Evolutionary conservation across 177 flowering plant species (phyloP), one percentile per base, ranked within the genome.

Genomic region (Tripterygium wilfordii): DNA sequence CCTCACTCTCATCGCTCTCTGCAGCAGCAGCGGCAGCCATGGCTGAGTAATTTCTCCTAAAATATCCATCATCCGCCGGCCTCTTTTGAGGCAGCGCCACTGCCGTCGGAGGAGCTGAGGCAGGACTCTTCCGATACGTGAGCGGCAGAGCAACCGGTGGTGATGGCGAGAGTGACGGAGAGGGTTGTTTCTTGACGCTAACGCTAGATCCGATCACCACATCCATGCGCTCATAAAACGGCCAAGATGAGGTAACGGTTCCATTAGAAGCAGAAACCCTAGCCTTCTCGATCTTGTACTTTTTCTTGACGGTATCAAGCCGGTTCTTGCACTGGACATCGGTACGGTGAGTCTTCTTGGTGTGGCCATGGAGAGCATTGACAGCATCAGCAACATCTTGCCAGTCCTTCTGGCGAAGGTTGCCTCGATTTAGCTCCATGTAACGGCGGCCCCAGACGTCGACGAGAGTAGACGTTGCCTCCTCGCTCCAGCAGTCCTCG

Each of bases 351-450:
- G n/a, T n/a, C n/a, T 78, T 76, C 70, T 76, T 80, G 19, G 51
- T 55, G 21, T 62, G 78, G n/a, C 85, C 88, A 49, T 81, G 84
- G 24, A 66, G 75, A 12, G 65, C 57, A 64, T 86, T 83, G 13
- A 86, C 95, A 24, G 78, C 71, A 33, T 83, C 86, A 6, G 95
- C 95, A 10, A 86, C 96, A 48, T 79, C 79, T 54, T 82, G 88
- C 96, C 96, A 86, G 62, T 86, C 83, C 60, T 83, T 79, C 75
- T 83, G 95, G 2, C 90, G 79, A 63, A 86, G 88, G 50, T 84
- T 83, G 1, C 95, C 95, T 2, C 88, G 85, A 52, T 84, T 86
- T n/a, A 83, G 78, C 16, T 86, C 88, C 6, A 86, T 10, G 44
- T 77, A 82, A 3, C 91, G 84, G 36, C 69, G 67, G 5, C 95